Percentiles rank a stretch among this genome's conserved stretches.
Conservation (phyloP, 768 basidiomycete species). For the Lentinula guzmanii region DNA sequence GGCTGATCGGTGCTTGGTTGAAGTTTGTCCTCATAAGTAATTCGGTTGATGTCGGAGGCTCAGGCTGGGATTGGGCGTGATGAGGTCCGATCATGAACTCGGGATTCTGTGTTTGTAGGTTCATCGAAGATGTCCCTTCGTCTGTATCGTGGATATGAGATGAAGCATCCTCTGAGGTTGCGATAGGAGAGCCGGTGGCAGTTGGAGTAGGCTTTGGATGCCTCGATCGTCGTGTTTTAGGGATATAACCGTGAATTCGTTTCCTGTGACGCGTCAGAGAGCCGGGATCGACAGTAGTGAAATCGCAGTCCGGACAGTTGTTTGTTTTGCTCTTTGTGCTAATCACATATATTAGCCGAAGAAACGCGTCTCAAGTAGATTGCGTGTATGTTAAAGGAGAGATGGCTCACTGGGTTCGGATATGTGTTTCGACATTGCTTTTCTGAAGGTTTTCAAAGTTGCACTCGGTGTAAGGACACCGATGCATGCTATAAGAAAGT, state of each 20-base stretch:
- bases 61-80: neutral
- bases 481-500: constrained; percentile 11
- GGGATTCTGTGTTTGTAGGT: neutral
- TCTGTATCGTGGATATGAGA: neutral
- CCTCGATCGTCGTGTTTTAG: constrained; percentile 7
- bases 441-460: constrained; percentile 13
- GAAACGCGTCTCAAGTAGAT: no score
- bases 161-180: neutral
- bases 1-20: neutral
- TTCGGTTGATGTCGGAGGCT: neutral
- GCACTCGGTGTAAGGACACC: constrained; percentile 14
- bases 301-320: constrained; percentile 13
- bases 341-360: no score
- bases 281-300: constrained; percentile 16
- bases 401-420: constrained; percentile 19
- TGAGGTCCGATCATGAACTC: no score
- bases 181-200: no score
- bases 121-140: neutral
- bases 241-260: constrained; percentile 13
- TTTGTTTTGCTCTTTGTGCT: constrained; percentile 11
- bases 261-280: constrained; percentile 18
- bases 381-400: no score
- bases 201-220: neutral
- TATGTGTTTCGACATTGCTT: constrained; percentile 16
- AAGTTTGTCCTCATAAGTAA: neutral